Evolutionary conservation across 164 flowering plant species (phyloP).

Genomic region (Vitis rupestris): DNA sequence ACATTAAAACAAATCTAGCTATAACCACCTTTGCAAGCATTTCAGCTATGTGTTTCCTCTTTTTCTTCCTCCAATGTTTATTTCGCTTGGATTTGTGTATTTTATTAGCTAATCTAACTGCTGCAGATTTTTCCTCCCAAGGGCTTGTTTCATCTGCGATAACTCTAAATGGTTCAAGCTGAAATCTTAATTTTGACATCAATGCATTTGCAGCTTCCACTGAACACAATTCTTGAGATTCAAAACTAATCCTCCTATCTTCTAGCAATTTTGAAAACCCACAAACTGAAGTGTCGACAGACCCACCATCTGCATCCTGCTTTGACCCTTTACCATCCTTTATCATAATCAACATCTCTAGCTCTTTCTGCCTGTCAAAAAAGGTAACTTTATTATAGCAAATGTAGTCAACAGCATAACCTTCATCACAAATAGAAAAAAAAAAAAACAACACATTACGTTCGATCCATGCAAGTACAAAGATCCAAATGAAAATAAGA

Average conservation of each 20-base stretch:
- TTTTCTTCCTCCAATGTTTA: constrained; percentile 80
- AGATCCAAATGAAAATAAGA: background rate
- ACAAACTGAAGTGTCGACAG: constrained; percentile 13
- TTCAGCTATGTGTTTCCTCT: constrained; percentile 69
- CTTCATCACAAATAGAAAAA: too few species aligned
- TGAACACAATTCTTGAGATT: constrained; percentile 48
- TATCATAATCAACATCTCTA: constrained; percentile 43
- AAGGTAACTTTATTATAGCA: background rate
- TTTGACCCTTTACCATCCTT: constrained; percentile 29
- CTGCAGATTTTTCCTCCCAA: constrained; percentile 91
- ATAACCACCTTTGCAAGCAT: constrained; percentile 51
- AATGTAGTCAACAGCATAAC: background rate
- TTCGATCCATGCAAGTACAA: too few species aligned
- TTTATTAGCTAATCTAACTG: constrained; percentile 52
- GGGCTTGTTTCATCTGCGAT: constrained; percentile 48
- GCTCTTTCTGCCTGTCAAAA: constrained; percentile 57
- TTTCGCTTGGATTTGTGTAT: constrained; percentile 65
- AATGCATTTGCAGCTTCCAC: constrained; percentile 65
- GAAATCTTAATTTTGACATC: constrained; percentile 48
- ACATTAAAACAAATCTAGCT: background rate
- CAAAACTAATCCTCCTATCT: constrained; percentile 37
- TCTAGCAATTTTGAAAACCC: constrained; percentile 39
- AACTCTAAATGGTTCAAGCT: constrained; percentile 71
- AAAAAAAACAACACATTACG: too few species aligned
- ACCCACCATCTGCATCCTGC: constrained; percentile 18